Evolutionary conservation across 1,284 basidiomycete species (phyloP), one percentile per base, ranked within the genome.

Genomic region (Paramarasmius palmivorus): DNA sequence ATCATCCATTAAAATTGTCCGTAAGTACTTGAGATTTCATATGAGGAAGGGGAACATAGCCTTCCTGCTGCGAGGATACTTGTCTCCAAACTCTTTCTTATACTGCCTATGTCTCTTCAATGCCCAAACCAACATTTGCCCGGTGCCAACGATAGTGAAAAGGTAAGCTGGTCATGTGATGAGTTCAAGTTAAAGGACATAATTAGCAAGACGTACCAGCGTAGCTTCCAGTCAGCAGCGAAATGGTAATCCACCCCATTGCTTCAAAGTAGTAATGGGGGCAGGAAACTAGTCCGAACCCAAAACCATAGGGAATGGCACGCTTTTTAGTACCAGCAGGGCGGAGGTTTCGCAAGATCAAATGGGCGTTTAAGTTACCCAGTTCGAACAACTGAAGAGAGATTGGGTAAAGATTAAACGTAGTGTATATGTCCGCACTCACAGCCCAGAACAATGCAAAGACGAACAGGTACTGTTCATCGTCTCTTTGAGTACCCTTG

Each of bases 211-310:
- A 70, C 86, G 58, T 67, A 95, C 93, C 83, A 46, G 84, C 85
- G 62, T 84, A 75, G 62, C 88, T 91, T 49, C 86, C 82, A 2
- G 94, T 95, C 82, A 99, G 86, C 35, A 79, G 76, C 23, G 83
- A 82, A 51, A 98, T 78, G 20, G 82, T 77, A 10, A 81, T 65
- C 91, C 96, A 97, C 0, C 78, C 86, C 36, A 97, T 59, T 26
- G 78, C 79, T 73, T 99, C 97, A 67, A 96, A 98, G 67, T 93
- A 88, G 74, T 99, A 99, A 72, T 99, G 98, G 29, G 97, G 94
- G 75, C 86, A 93, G 5, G 92, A 90, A 37, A 97, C 84, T 37
- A 86, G 73, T 55, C 85, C 78, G 73, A 98, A 99, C 2, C 93
- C 93, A 59, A 90, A 93, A 29, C 90, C 96, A 23, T 79, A 76